Conservation (phyloP, 257 asterid species). For the Forsythia suspensa region DNA sequence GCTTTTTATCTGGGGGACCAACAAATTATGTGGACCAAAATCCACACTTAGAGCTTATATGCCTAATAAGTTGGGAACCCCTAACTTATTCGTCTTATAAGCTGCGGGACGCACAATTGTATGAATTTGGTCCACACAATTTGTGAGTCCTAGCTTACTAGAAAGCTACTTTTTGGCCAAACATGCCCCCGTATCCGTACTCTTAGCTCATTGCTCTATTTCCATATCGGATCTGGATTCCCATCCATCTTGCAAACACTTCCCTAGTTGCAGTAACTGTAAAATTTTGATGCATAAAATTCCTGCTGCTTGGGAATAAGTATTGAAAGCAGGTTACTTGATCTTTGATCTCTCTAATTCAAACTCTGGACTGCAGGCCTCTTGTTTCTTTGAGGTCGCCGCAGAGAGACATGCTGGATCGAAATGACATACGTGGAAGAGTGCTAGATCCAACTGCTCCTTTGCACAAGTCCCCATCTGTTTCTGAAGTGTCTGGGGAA, state of each 20-base stretch:
- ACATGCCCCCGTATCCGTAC: background rate
- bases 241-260: background rate
- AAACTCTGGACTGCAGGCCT: conserved; percentile 37
- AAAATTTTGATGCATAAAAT: background rate
- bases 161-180: too few relatives aligned
- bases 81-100: too few relatives aligned
- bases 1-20: too few relatives aligned
- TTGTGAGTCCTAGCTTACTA: too few relatives aligned
- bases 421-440: conserved; percentile 41
- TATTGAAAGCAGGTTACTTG: background rate
- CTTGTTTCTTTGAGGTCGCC: conserved; percentile 60
- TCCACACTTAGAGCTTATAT: too few relatives aligned
- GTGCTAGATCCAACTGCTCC: conserved; percentile 37
- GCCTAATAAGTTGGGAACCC: too few relatives aligned
- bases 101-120: too few relatives aligned
- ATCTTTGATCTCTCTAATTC: background rate
- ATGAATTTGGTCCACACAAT: too few relatives aligned
- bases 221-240: background rate
- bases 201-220: background rate
- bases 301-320: background rate
- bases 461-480: conserved; percentile 36
- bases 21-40: too few relatives aligned
- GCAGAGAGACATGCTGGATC: conserved; percentile 50
- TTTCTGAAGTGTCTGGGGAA: conserved; percentile 52
- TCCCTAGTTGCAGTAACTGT: background rate